These are phyloP conservation scores for Termitomyces heimii DNA, from an alignment of 768 basidiomycete genomes.

Conservation along the genomic window DNA sequence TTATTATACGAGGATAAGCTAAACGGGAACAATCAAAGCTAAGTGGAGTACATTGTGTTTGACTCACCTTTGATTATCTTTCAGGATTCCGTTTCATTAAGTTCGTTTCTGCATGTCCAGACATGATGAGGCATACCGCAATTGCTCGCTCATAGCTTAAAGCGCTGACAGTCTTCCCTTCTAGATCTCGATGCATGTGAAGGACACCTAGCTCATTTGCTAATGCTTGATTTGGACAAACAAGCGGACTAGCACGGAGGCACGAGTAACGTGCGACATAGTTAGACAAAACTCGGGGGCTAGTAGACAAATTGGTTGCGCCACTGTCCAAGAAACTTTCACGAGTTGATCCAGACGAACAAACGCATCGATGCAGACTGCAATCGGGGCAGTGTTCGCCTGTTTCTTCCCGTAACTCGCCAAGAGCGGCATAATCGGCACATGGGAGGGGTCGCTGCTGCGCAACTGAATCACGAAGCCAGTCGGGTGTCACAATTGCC, in stretches of 20 bases:
- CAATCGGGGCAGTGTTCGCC: conserved; percentile 36
- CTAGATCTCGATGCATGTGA: conserved; percentile 51
- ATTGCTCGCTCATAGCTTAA: conserved; percentile 71
- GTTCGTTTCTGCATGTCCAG: conserved; percentile 12
- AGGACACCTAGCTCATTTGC: conserved; percentile 55
- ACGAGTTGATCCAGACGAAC: neutral
- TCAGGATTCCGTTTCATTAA: neutral
- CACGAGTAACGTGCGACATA: conserved; percentile 50
- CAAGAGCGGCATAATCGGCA: conserved; percentile 50
- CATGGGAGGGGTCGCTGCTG: conserved; percentile 41
- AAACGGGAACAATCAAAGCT: neutral
- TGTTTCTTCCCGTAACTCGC: conserved; percentile 42
- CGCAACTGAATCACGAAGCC: conserved; percentile 57
- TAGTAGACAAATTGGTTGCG: conserved; percentile 4
- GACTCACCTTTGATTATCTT: conserved; percentile 44
- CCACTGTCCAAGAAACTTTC: conserved; percentile 1
- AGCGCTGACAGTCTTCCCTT: conserved; percentile 62
- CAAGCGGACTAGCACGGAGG: conserved; percentile 55
- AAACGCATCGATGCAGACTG: conserved; percentile 11
- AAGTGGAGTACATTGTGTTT: neutral
- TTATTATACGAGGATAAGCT: conserved; percentile 48
- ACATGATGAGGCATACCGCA: conserved; percentile 36
- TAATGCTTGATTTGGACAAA: conserved; percentile 64
- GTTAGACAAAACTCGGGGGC: conserved; percentile 17
- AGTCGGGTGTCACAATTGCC: conserved; percentile 63